Conservation (phyloP, 163 green algal genomes). For the Chlamydomonas reinhardtii region DNA sequence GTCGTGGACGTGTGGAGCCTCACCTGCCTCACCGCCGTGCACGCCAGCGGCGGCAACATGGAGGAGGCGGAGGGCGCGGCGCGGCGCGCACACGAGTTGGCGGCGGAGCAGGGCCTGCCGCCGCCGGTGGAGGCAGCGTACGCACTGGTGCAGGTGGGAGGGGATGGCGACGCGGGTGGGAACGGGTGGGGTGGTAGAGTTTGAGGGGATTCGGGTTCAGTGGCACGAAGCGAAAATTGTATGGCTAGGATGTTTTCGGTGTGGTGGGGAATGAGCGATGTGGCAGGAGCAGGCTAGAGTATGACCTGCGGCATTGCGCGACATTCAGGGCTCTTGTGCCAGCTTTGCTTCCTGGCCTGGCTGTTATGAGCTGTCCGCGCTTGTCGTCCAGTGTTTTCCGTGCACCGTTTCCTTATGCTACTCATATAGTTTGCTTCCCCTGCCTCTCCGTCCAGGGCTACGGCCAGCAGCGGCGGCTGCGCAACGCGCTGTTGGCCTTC, state of each 20-base stretch:
- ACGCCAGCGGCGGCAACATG: conserved; percentile 30
- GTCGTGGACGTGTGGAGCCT: conserved; percentile 12
- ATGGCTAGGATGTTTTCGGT: no score
- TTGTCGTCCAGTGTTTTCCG: no score
- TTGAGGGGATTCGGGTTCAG: background rate
- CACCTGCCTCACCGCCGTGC: conserved; percentile 29
- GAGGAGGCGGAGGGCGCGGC: conserved; percentile 41
- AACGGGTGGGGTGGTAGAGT: background rate
- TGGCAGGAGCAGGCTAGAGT: no score
- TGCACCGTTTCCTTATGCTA: background rate
- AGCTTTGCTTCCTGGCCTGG: no score
- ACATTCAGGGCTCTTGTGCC: no score
- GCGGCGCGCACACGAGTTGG: conserved; percentile 14
- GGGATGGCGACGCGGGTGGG: no score
- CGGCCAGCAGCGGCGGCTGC: conserved; percentile 16
- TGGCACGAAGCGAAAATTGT: no score
- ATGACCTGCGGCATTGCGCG: no score
- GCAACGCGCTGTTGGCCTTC: conserved; percentile 26
- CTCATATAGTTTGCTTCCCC: background rate
- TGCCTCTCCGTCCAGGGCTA: conserved; percentile 9
- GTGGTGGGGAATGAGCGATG: no score
- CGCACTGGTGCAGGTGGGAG: conserved; percentile 33
- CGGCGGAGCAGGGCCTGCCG: conserved; percentile 10
- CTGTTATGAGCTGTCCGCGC: no score
- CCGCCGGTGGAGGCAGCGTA: conserved; percentile 39